Evolutionary conservation across 805 yeast genomes (phyloP), one percentile per base, ranked within the genome.

Genomic region (Pichia manshurica): DNA sequence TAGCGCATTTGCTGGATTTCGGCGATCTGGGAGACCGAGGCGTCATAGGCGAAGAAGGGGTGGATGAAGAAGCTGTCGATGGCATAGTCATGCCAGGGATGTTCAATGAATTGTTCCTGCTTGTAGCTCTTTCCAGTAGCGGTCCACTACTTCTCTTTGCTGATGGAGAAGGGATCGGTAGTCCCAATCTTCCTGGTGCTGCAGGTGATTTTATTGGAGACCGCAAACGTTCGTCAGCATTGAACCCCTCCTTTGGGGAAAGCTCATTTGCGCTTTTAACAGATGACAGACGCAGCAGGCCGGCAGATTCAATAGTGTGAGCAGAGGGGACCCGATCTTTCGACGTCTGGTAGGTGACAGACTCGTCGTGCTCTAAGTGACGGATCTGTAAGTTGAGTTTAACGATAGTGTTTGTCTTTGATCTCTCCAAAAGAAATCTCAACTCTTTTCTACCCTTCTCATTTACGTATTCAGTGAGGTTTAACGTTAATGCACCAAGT

Each of bases 391-490:
- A 67, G 1, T 82, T 73, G 37, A 87, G 51, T 50, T 75, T 81
- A 35, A 84, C 64, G n/a, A 87, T 84, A 2, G 95, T 82, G 62
- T 91, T 91, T 17, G 91, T 79, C 54, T 87, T 87, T 1, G 95
- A 84, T 23, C 87, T 76, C 56, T 82, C 82, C 33, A 91, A 69
- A 39, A 91, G 66, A 56, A 84, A 88, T 52, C 86, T 71, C 52
- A 83, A 73, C 2, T 82, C 70, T 4, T 73, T 64, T 3, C 78
- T 72, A 45, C 74, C 72, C 29, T 72, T 69, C 46, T 75, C 78
- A 53, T 73, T 71, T 33, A 83, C 75, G 61, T 82, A 87, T 56
- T 88, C 95, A 0, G 91, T 67, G 37, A 90, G 60, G 58, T 89
- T 84, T 31, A 91, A 66, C 38, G 71, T 78, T 16, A 89, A 68